These are phyloP conservation scores for Phialophora macrospora DNA, from an alignment of 2,329 filamentous ascomycete species.

Conservation along the genomic window DNA sequence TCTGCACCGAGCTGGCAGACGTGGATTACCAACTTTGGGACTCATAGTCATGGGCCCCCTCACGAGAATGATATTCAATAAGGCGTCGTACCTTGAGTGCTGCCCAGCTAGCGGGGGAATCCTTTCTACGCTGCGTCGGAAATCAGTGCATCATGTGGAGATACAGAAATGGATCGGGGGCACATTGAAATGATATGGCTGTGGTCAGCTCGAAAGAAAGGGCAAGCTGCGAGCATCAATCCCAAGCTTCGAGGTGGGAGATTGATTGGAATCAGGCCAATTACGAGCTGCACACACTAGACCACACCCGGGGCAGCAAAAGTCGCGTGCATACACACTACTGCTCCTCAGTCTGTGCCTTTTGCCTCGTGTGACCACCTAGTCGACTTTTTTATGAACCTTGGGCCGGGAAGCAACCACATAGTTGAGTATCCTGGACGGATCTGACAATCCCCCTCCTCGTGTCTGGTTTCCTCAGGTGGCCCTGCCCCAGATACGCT, in stretches of 20 bases:
- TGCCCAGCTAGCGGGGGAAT: too few relatives aligned
- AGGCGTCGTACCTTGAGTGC: too few relatives aligned
- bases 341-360: background rate
- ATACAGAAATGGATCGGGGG: background rate
- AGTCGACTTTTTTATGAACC: background rate
- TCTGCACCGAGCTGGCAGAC: too few relatives aligned
- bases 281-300: background rate
- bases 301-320: background rate
- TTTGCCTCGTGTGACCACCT: background rate
- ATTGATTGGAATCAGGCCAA: background rate
- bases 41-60: too few relatives aligned
- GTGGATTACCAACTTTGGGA: too few relatives aligned
- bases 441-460: too few relatives aligned
- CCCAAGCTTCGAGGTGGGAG: background rate
- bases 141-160: background rate
- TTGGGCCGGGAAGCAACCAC: too few relatives aligned
- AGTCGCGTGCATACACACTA: background rate
- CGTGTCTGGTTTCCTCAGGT: background rate
- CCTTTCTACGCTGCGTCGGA: background rate
- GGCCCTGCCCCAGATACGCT: conserved; percentile 45
- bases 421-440: too few relatives aligned
- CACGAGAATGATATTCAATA: too few relatives aligned
- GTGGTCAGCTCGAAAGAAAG: background rate
- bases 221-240: background rate
- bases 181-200: background rate